These are phyloP conservation scores for Dendrobium officinale DNA, from an alignment of 106 monocot genomes.

Conservation along the genomic window DNA sequence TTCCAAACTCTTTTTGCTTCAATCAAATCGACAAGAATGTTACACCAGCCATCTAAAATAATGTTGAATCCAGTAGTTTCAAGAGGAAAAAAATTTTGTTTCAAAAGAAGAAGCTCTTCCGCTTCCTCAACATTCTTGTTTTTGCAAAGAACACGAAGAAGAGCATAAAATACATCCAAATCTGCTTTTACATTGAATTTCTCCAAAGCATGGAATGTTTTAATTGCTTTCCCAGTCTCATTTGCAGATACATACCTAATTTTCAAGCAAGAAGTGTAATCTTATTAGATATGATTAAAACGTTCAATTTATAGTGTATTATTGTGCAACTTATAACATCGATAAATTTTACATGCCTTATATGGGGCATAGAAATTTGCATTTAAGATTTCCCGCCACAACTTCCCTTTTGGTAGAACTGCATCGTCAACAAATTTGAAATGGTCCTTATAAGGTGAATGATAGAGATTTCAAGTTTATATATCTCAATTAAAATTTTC, in stretches of 20 bases:
- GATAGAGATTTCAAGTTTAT: too few species aligned
- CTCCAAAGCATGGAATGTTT: constrained; percentile 32
- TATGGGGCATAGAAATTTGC: too few species aligned
- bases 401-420: too few species aligned
- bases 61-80: constrained; percentile 75
- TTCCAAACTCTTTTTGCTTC: constrained; percentile 92
- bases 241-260: constrained; percentile 70
- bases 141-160: constrained; percentile 76
- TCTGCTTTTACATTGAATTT: constrained; percentile 66
- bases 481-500: too few species aligned
- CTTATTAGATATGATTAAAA: not conserved
- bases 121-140: constrained; percentile 82
- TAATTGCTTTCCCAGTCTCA: constrained; percentile 38
- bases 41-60: constrained; percentile 74
- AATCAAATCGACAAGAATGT: constrained; percentile 47
- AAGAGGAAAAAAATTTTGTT: constrained; percentile 60
- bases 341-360: too few species aligned
- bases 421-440: too few species aligned
- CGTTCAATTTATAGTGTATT: too few species aligned
- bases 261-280: not conserved
- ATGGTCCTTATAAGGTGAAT: too few species aligned
- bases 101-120: constrained; percentile 66
- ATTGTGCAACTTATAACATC: not conserved
- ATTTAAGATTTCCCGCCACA: too few species aligned
- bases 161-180: constrained; percentile 45